A percentile compares a stretch with the other conserved stretches of the same genome.
phyloP scores from a whole-genome alignment of 2,329 filamentous ascomycete species.

The Pyrenochaeta sp. region DNA sequence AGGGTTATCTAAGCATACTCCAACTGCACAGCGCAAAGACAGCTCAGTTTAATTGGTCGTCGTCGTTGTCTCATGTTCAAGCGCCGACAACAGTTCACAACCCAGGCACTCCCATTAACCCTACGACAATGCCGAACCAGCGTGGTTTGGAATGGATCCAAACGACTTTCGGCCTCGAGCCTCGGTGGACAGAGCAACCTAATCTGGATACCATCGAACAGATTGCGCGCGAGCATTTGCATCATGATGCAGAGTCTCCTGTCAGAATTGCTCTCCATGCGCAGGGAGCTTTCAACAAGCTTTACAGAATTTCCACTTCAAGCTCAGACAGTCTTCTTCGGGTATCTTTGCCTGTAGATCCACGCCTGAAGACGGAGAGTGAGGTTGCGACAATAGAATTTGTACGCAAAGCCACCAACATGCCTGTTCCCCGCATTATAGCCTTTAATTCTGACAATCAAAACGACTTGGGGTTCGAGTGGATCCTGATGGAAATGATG shows the following conservation, averaged over 20 bases:
- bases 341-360: constrained; percentile 23
- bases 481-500: constrained; percentile 35
- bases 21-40: too few relatives aligned
- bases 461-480: constrained; percentile 34
- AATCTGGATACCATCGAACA: background rate
- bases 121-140: background rate
- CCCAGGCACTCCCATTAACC: too few relatives aligned
- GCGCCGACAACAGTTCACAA: background rate
- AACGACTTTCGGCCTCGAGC: constrained; percentile 2
- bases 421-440: constrained; percentile 26
- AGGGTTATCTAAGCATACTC: too few relatives aligned
- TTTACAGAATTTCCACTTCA: constrained; percentile 6
- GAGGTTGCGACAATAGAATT: constrained; percentile 29
- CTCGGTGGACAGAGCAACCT: constrained; percentile 9
- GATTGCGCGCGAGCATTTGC: constrained; percentile 5
- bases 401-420: constrained; percentile 17
- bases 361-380: constrained; percentile 20
- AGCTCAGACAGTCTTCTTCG: constrained; percentile 34
- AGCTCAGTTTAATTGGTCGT: too few relatives aligned
- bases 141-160: constrained; percentile 7
- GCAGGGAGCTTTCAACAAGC: constrained; percentile 15
- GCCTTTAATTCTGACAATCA: constrained; percentile 10
- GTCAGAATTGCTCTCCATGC: constrained; percentile 10
- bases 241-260: background rate
- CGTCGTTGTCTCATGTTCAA: too few relatives aligned